Evolutionary conservation across 768 basidiomycete species (phyloP).

Genomic region (Tricholoma hemisulphureum): DNA sequence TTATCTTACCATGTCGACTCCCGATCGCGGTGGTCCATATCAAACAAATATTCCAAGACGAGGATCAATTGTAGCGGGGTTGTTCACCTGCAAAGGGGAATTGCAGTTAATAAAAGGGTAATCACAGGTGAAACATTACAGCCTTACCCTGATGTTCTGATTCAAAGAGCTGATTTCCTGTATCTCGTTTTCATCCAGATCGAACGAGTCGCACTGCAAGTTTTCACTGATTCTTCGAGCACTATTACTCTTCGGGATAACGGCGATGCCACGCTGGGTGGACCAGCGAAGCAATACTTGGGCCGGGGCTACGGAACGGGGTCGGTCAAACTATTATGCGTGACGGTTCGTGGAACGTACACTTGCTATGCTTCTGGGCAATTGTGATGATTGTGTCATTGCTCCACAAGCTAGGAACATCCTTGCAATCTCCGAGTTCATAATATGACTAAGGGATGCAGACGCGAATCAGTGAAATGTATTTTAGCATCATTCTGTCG

Average conservation of each 20-base stretch:
- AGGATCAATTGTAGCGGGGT: conserved; percentile 67
- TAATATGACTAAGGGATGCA: conserved; percentile 42
- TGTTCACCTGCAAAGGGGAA: conserved; percentile 50
- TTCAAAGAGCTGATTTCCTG: conserved; percentile 59
- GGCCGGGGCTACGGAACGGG: conserved; percentile 48
- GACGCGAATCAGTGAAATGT: neutral
- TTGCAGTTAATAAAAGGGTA: conserved; percentile 3
- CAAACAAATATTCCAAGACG: conserved; percentile 71
- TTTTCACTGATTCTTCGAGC: conserved; percentile 51
- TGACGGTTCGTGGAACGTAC: conserved; percentile 28
- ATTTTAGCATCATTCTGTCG: conserved; percentile 11
- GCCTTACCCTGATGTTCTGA: conserved; percentile 58
- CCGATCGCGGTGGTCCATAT: no score
- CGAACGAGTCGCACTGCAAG: conserved; percentile 35
- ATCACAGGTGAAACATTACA: conserved; percentile 5
- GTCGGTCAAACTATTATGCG: neutral
- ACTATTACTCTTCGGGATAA: conserved; percentile 72
- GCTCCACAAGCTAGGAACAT: conserved; percentile 49
- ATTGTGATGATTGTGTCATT: conserved; percentile 45
- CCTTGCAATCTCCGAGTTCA: conserved; percentile 64
- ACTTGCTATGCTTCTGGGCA: conserved; percentile 51
- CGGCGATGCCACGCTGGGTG: conserved; percentile 68
- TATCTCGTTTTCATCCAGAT: conserved; percentile 59
- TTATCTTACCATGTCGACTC: no score
- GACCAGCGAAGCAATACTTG: conserved; percentile 81